Percentiles rank a stretch among this genome's conserved stretches.
Conservation (phyloP, 225 moss, liverwort and hornwort genomes). For the Ulota crispa region DNA sequence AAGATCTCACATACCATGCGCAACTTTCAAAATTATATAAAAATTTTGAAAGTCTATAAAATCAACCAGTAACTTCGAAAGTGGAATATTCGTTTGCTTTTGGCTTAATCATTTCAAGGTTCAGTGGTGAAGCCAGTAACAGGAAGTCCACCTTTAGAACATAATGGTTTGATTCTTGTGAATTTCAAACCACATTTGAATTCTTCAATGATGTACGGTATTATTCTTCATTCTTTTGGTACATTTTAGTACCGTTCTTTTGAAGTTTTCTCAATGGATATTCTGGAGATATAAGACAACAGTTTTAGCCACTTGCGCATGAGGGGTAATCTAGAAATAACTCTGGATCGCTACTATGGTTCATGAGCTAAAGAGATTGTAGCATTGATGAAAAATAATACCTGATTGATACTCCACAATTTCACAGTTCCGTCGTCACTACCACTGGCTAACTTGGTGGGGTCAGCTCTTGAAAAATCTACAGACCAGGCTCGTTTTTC, state of each 20-base stretch:
- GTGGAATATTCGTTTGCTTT: not conserved
- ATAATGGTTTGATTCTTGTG: not conserved
- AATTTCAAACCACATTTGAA: not conserved
- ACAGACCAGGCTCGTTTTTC: slow-evolving; percentile 94
- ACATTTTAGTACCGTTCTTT: not conserved
- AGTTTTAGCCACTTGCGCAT: not conserved
- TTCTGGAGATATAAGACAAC: not conserved
- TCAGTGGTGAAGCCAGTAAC: not conserved
- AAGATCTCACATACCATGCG: not conserved
- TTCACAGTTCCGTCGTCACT: slow-evolving; percentile 91
- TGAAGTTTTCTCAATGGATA: not conserved
- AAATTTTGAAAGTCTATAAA: not conserved
- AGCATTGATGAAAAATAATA: slow-evolving; percentile 9
- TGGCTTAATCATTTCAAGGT: not conserved
- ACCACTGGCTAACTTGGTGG: slow-evolving; percentile 84
- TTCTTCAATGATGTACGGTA: not conserved
- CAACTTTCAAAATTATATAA: not conserved
- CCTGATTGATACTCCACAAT: slow-evolving; percentile 97
- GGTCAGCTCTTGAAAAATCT: slow-evolving; percentile 86
- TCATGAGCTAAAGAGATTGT: not conserved
- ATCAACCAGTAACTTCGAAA: not conserved
- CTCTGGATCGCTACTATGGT: not conserved
- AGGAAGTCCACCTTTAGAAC: not conserved
- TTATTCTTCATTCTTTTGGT: not conserved
- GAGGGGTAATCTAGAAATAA: not conserved